Evolutionary conservation across 495 filamentous ascomycete species (phyloP).

Genomic region (Aspergillus nidulans): DNA sequence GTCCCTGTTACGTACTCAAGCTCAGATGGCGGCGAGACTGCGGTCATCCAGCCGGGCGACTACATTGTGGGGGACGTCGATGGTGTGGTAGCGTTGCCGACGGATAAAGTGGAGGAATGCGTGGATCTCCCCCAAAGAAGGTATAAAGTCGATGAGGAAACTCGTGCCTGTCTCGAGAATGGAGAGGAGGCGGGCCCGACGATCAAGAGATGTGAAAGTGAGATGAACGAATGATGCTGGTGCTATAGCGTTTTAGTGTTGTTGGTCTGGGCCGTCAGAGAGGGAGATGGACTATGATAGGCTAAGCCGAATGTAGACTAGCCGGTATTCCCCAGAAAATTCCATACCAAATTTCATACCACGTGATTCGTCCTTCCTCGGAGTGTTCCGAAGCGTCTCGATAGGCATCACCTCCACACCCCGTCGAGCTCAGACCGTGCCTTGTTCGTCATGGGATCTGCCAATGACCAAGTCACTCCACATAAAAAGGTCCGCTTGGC

Average conservation of each 20-base stretch:
- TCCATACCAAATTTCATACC: neutral
- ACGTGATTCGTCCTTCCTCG: neutral
- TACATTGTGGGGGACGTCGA: constrained; percentile 54
- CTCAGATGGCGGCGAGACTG: constrained; percentile 34
- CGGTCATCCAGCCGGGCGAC: constrained; percentile 50
- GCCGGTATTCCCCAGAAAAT: neutral
- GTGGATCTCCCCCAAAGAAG: constrained; percentile 21
- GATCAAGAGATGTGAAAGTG: constrained; percentile 19
- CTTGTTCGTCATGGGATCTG: neutral
- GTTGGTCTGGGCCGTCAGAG: neutral
- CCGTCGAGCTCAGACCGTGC: neutral
- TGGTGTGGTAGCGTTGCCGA: constrained; percentile 44
- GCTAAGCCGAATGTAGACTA: neutral
- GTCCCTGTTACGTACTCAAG: constrained; percentile 30
- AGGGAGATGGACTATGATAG: neutral
- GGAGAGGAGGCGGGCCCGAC: constrained; percentile 27
- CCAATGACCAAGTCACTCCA: neutral
- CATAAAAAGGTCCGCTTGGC: neutral
- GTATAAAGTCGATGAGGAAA: constrained; percentile 26
- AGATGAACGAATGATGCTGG: neutral
- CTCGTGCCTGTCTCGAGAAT: constrained; percentile 16
- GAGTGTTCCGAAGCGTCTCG: neutral
- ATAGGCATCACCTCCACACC: neutral
- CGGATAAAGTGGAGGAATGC: constrained; percentile 16
- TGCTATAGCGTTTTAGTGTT: neutral